Evolutionary conservation across 768 basidiomycete species (phyloP), one percentile per base, ranked within the genome.

Genomic region (Amanita exitialis): DNA sequence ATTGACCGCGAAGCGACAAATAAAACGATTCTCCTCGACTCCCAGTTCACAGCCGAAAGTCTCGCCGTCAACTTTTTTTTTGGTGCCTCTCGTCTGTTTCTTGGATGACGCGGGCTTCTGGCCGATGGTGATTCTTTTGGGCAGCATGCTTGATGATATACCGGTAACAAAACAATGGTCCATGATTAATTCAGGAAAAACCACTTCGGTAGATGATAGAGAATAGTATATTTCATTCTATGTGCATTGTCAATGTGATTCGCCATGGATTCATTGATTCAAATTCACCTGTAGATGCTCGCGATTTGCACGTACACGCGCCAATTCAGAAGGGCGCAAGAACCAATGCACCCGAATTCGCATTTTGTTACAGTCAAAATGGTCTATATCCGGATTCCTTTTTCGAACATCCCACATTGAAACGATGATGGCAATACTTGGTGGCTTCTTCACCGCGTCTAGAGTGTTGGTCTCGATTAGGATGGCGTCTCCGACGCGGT

Each of bases 171-270:
- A 64, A 59, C 85, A 87, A 47, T 62, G 75, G 9, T 70, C 67
- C 16, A 79, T 58, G 37, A 89, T 71, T 39, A 70, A 67, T 13
- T 73, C 69, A 4, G 83, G 76, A 12, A 70, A 66, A 13, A 86
- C 57, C 36, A 75, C 66, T 20, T 69, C 77, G 38, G 67, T 70
- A 4, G 72, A 70, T 28, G 69, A 56, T 20, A 86, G 63, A 7
- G 79, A 77, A 45, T 83, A 85, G 57, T 86, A 89, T 6, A 90
- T 73, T 64, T 90, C 88, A 56, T 86, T 84, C 88, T 90, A 30
- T 50, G 16, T 30, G 36, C 16, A 8, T 39, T 16, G n/a, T 49
- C 15, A 38, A 18, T n/a, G 15, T 49, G 27, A 6, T 27, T 27
- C 25, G 4, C 23, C 13, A 9, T 8, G 1, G 30, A 9, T 12